Evolutionary conservation across 257 asterid genomes (phyloP), one percentile per base, ranked within the genome.

Genomic region (Primulina tabacum): DNA sequence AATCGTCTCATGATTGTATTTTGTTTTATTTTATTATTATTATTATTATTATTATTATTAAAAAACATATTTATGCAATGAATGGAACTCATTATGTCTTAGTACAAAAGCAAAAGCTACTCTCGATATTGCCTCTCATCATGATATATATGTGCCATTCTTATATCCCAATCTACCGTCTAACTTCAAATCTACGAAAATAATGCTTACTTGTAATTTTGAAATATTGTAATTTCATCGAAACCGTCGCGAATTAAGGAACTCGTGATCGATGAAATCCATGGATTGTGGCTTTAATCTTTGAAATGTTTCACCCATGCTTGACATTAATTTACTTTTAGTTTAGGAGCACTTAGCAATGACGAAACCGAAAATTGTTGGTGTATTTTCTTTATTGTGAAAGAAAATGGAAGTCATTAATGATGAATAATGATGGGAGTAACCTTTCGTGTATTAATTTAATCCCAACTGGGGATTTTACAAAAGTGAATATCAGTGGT

Each of bases 11-110:
- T 32, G 34, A 32, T 32, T 32, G 7, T 32, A 32, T 32, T 32
- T 32, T 32, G 34, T 32, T 32, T 32, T 32, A 32, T 4, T 32
- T 32, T n/a, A n/a, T 32, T 32, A 34, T 34, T 34, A 2, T 32
- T 32, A 4, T 3, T 30, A 0, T 30, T 30, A 34, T 34, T 21
- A 21, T 21, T 21, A 21, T 21, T n/a, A n/a, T 21, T 34, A 2
- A 0, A 10, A 34, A 9, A 43, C n/a, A 43, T 43, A 43, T 43
- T 43, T 43, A n/a, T 43, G 53, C 6, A 43, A 43, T 12, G 53
- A 58, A 16, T 77, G 78, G 69, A 62, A 73, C 64, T 84, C 80
- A 85, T 85, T 72, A 82, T 87, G 83, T 80, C 85, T 76, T 80
- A 66, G 74, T 80, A 72, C 37, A 70, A 83, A 87, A 83, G 87